Evolutionary conservation across 176 grass and related monocot species (phyloP), one percentile per base, ranked within the genome.

Genomic region (Carex pumila): DNA sequence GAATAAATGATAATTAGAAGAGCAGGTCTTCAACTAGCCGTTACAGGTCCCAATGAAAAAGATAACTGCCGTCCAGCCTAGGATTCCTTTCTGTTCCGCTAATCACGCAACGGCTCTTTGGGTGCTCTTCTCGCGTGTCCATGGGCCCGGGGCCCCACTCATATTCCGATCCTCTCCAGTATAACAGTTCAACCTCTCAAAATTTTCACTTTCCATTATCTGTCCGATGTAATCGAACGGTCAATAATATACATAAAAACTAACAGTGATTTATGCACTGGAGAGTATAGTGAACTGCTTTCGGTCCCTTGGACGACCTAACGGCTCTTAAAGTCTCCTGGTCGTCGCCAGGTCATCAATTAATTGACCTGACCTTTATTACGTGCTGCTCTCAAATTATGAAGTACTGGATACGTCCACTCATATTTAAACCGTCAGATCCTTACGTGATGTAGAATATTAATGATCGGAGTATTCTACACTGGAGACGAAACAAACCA

Each of bases 241-340:
- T 0, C 25, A 25, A 25, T 25, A 25, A 25, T 25, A 25, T 25
- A 25, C 25, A 25, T 25, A 25, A 25, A 79, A 17, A 7, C 15
- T 0, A 32, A 56, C 29, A 56, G 53, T 18, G 55, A n/a, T 60
- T 54, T 32, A 2, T 14, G 10, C 3, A 82, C n/a, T 83, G 61
- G 80, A 83, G 80, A 68, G 61, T 31, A 65, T 18, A 19, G 9
- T 1, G 11, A 80, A 64, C 63, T 22, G 57, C 9, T 25, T 83
- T 67, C 19, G 22, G 61, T 49, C 60, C 55, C 49, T 31, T 30
- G 21, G 49, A 19, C 12, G n/a, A 10, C 80, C 59, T 49, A 83
- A 83, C 80, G 80, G 80, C 63, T 83, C 80, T 83, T 83, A 59
- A 81, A 45, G 57, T 64, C 56, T 45, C 32, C 79, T 25, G 49